phyloP scores from a whole-genome alignment of 805 yeast genomes.

The Kodamaea leandrae region DNA sequence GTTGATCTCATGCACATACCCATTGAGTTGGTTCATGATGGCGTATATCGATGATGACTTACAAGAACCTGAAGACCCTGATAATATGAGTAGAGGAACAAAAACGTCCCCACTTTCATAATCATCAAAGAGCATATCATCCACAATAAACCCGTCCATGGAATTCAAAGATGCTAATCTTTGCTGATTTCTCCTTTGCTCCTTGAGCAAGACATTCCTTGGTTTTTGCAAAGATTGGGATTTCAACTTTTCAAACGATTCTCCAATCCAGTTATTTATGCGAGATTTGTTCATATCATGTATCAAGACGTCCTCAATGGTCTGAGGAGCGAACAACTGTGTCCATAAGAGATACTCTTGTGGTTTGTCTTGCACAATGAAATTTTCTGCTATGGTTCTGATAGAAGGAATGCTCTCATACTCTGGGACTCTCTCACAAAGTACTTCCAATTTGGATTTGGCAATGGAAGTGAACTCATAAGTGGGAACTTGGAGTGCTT shows the following conservation, averaged over 20 bases:
- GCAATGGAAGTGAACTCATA: not conserved
- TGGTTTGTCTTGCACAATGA: not conserved
- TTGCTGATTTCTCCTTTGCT: conserved; percentile 21
- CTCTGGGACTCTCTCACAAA: conserved; percentile 12
- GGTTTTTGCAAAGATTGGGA: conserved; percentile 32
- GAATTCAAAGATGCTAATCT: conserved; percentile 14
- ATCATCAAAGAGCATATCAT: conserved; percentile 25
- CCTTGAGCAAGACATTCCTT: conserved; percentile 27
- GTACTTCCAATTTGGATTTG: conserved; percentile 13
- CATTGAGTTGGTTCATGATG: conserved; percentile 56
- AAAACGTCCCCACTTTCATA: conserved; percentile 38
- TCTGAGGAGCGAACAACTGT: conserved; percentile 43
- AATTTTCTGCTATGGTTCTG: conserved; percentile 12
- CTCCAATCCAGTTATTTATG: conserved; percentile 35
- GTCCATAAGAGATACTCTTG: conserved; percentile 32
- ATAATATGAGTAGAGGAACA: conserved; percentile 61
- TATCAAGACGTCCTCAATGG: conserved; percentile 34
- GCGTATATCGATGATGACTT: conserved; percentile 75
- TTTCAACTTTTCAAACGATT: conserved; percentile 35
- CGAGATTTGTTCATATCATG: conserved; percentile 24
- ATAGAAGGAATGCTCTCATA: conserved; percentile 11
- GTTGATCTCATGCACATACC: conserved; percentile 80
- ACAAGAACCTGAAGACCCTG: conserved; percentile 75
- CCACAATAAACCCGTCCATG: conserved; percentile 40
- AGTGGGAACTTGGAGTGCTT: too few species aligned